Percentiles rank a stretch among this genome's conserved stretches.
Conservation (phyloP, 176 grass and related monocot genomes). For the Hsuehochloa calcarea region DNA sequence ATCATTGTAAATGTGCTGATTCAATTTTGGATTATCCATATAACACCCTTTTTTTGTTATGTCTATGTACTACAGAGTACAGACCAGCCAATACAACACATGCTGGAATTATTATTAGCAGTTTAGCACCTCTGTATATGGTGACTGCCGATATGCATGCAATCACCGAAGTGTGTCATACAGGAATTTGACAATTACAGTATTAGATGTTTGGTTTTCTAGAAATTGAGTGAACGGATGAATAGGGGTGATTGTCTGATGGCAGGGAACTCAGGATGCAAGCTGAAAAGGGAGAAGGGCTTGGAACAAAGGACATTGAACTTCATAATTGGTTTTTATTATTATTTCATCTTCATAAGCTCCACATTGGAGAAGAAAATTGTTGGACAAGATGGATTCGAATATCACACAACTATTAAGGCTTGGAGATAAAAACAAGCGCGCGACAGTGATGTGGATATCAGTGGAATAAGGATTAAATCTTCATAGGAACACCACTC, state of each 20-base stretch:
- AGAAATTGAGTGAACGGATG: background rate
- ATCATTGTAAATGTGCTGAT: background rate
- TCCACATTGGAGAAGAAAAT: background rate
- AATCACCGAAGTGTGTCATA: background rate
- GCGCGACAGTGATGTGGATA: background rate
- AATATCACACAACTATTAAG: background rate
- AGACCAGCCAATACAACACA: background rate
- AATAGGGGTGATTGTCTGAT: background rate
- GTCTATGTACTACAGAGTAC: background rate
- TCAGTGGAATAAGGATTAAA: background rate
- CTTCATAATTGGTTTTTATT: background rate
- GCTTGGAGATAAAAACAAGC: background rate
- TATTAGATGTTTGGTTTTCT: background rate
- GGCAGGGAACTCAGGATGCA: background rate
- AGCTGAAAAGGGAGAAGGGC: background rate
- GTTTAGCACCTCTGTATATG: background rate
- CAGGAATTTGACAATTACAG: background rate
- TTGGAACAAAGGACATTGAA: constrained; percentile 2
- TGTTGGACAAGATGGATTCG: background rate
- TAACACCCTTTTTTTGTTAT: background rate
- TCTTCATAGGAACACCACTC: background rate
- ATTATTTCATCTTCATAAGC: background rate
- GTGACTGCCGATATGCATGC: background rate
- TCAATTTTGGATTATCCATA: constrained; percentile 14
- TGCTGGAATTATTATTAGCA: background rate